Base-by-base conservation (phyloP, 305 asterid genomes). In the Salvia sclarea region DNA sequence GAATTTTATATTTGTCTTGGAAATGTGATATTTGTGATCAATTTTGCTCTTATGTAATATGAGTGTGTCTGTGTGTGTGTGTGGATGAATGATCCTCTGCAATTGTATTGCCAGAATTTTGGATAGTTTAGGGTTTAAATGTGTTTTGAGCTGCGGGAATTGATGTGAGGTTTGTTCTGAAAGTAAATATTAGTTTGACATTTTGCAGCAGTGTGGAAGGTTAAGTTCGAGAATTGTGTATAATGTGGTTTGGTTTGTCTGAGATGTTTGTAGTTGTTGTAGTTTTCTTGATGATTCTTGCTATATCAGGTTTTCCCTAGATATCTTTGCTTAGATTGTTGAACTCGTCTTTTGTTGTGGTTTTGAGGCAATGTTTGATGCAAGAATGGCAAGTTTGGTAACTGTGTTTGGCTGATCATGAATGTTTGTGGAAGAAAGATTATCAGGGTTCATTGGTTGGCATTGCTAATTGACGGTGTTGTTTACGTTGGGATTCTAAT, bases 131-230 rank as follows among this genome's bases (percentile, higher is more conserved):
- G 37, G 69, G 18, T 52, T 55, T 28, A 4, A 48, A 9, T 58
- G 37, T 47, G 10, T 60, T 28, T 31, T 35, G 25, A 53, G 66
- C 70, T 61, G 4, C 40, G 13, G 31, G 49, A 60, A 58, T 47
- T 31, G 56, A 47, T 49, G 9, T 41, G 25, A 64, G 67, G 63
- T 57, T 9, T 43, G 37, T 16, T 31, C 8, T 28, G 47, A 16
- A 35, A 48, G 55, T 20, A 5, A 37, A 24, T 1, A n/a, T 10
- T 25, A 12, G 44, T 35, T 58, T 35, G 5, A 0, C 17, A 3
- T 68, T 54, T 37, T 68, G 62, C 47, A 47, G 49, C 13, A 41
- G 1, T 21, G 54, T 50, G 69, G 16, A 9, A 16, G 49, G 30
- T 44, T 52, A 37, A 52, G 33, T 11, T 33, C 0, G 6, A 12